Base-by-base conservation (phyloP, 208 protist genomes). In the Angomonas desouzai region DNA sequence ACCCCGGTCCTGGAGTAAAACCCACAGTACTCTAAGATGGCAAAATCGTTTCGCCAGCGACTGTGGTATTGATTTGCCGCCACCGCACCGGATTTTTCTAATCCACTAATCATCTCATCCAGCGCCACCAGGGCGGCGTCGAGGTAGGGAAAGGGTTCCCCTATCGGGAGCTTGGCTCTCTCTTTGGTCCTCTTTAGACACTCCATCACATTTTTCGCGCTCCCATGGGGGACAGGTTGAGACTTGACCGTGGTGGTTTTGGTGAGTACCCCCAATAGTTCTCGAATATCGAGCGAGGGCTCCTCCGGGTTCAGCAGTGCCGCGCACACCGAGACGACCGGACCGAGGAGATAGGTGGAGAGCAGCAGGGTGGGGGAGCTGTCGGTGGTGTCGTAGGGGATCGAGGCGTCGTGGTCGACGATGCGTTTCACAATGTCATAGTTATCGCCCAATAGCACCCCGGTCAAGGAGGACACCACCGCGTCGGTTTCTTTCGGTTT, bases 381-480 rank as follows among this genome's bases (percentile, higher is more conserved):
- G 22, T 1, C 33, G 6, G 34, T 3, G 20, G 11, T 61, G 3
- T 34, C 34, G 34, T 27, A 27, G 4, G 0, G n/a, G 18, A 16
- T 30, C 6, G 34, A 40, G 36, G 9, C 11, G 33, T 22, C 32
- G 20, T 27, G 33, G 3, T 13, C 20, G 2, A 40, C 1, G 20
- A 29, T 29, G 56, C 32, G 25, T 3, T 61, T 22, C 0, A 69
- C 23, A 9, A 57, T 16, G 30, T 57, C 40, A 55, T 63, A 69
- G 22, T 69, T 59, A 3, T 69, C 64, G 2, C 64, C 64, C 10
- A 69, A 45, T 7, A 58, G 62, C 28, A 69, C 48, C 28, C 55
- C 48, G 18, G 64, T 57, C 64, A 69, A 62, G 48, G 30, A 25
- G 20, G 64, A 69, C 34, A 69, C 38, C 10, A 59, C 49, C 20